Evolutionary conservation across 2,329 filamentous ascomycete species (phyloP).

Genomic region (Stachybotrys chartarum): DNA sequence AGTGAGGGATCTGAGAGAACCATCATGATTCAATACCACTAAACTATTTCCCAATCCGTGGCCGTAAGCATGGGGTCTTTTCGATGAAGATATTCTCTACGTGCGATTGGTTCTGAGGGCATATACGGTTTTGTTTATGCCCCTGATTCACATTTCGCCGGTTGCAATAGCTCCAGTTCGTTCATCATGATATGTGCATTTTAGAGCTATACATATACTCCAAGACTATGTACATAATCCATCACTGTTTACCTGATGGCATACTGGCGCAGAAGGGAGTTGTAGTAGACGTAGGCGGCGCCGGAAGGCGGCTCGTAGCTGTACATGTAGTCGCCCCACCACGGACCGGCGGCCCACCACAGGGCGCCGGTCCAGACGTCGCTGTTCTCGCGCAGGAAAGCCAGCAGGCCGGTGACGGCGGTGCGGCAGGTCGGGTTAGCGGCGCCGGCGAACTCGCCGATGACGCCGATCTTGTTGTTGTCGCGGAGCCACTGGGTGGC

Average conservation of each 20-base stretch:
- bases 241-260: neutral
- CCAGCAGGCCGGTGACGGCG: conserved; percentile 44
- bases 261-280: conserved; percentile 12
- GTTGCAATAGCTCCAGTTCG: too few relatives aligned
- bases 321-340: conserved; percentile 48
- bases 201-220: neutral
- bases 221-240: neutral
- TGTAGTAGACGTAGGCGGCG: conserved; percentile 27
- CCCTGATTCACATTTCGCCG: too few relatives aligned
- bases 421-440: conserved; percentile 41
- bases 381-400: conserved; percentile 44
- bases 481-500: conserved; percentile 48
- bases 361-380: conserved; percentile 52
- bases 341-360: conserved; percentile 53
- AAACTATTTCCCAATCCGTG: too few relatives aligned
- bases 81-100: too few relatives aligned
- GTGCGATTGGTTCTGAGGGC: too few relatives aligned
- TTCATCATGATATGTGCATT: neutral
- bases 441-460: conserved; percentile 52
- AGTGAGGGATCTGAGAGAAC: too few relatives aligned
- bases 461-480: conserved; percentile 46
- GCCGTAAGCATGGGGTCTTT: too few relatives aligned
- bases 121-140: too few relatives aligned
- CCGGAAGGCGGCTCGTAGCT: conserved; percentile 38
- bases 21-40: too few relatives aligned